Percentiles rank a stretch among this genome's conserved stretches.
Conservation (phyloP, 1,284 basidiomycete species). For the Coriolopsis trogii region DNA sequence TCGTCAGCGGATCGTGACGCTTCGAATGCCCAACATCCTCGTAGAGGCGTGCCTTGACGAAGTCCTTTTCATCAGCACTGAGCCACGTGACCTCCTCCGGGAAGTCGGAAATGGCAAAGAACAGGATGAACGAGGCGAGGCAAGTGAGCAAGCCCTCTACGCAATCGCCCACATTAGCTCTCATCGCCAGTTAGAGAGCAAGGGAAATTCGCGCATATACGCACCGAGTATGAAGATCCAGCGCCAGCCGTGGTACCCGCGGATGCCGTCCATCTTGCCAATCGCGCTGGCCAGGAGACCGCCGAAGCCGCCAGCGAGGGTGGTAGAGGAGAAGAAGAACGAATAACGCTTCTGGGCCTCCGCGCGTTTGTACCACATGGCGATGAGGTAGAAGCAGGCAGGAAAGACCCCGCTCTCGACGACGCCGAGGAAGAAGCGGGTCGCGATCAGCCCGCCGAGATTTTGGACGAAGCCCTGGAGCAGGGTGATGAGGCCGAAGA, state of each 20-base stretch:
- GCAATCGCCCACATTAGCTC: too few relatives aligned
- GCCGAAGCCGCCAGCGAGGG: slow-evolving; percentile 38
- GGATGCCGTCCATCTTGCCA: slow-evolving; percentile 39
- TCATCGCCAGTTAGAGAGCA: too few relatives aligned
- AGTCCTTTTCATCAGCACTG: slow-evolving; percentile 33
- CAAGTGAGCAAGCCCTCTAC: slow-evolving; percentile 42
- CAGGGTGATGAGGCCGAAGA: slow-evolving; percentile 39
- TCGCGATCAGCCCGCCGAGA: slow-evolving; percentile 39
- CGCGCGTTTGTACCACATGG: slow-evolving; percentile 42
- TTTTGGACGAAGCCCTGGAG: slow-evolving; percentile 39
- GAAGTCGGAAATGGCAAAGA: slow-evolving; percentile 35
- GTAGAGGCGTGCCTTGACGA: slow-evolving; percentile 33
- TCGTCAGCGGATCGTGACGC: slow-evolving; percentile 26
- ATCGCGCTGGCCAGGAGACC: slow-evolving; percentile 40
- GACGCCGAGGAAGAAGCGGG: slow-evolving; percentile 42
- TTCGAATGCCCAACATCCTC: slow-evolving; percentile 34
- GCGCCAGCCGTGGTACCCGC: slow-evolving; percentile 36
- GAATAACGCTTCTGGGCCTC: slow-evolving; percentile 41
- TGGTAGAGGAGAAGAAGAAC: slow-evolving; percentile 40
- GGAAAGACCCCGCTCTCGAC: slow-evolving; percentile 37
- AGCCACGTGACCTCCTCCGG: slow-evolving; percentile 35
- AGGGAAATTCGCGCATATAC: slow-evolving; percentile 27
- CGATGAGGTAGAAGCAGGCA: slow-evolving; percentile 40
- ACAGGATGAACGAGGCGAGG: slow-evolving; percentile 30
- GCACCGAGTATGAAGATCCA: slow-evolving; percentile 48